These are phyloP conservation scores for Forsythia suspensa DNA, from an alignment of 257 asterid genomes.

Conservation along the genomic window DNA sequence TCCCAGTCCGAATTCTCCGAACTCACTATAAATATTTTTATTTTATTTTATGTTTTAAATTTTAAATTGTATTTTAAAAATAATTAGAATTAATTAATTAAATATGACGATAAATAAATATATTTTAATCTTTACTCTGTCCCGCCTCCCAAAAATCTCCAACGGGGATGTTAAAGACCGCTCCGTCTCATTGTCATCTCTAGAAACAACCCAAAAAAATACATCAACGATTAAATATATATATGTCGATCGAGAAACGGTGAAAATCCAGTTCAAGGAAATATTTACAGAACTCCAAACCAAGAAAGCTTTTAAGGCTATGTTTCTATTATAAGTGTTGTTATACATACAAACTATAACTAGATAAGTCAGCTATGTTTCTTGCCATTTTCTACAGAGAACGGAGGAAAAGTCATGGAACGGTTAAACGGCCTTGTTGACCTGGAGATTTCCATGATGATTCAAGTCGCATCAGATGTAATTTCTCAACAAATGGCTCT, in stretches of 20 bases:
- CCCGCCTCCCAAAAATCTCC: no score
- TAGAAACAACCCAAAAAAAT: no score
- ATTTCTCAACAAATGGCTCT: conserved; percentile 77
- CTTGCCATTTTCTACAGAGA: background rate
- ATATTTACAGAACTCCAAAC: conserved; percentile 20
- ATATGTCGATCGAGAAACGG: background rate
- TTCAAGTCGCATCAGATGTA: conserved; percentile 71
- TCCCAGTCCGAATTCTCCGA: no score
- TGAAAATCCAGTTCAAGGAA: conserved; percentile 2
- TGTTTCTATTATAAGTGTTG: background rate
- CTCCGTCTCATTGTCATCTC: no score
- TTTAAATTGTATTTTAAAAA: no score
- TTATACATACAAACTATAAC: background rate
- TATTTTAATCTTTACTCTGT: no score
- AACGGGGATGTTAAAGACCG: no score
- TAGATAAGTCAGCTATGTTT: background rate
- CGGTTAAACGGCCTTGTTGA: conserved; percentile 47
- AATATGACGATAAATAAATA: no score
- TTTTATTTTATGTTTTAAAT: no score
- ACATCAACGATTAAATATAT: no score
- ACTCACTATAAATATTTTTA: no score
- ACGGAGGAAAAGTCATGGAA: conserved; percentile 37
- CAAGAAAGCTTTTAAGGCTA: background rate
- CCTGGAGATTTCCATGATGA: conserved; percentile 65
- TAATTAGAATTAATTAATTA: no score